Evolutionary conservation across 176 grass and related monocot species (phyloP), one percentile per base, ranked within the genome.

Genomic region (maize (Zea mays)): DNA sequence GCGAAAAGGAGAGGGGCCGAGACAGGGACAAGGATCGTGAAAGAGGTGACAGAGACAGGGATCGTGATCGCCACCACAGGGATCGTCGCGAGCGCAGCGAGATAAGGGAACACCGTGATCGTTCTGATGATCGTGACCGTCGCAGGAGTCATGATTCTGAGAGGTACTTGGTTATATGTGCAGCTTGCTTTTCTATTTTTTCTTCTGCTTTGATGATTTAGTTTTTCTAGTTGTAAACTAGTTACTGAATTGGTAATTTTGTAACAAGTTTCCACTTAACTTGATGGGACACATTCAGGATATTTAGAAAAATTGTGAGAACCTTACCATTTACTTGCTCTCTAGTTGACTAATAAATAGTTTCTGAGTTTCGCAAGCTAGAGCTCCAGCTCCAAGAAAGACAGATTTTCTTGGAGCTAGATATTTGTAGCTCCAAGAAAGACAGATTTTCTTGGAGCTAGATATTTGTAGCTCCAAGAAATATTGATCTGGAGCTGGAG

Each of bases 1-100:
- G 74, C 8, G 91, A 92, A 0, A 87, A 82, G 46, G 90, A 87
- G 20, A 83, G 71, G 48, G 88, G 84, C 10, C 50, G 80, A 5
- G 93, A 93, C 9, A 87, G 51, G 43, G 86, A 88, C 3, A 82
- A 38, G 48, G 87, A 92, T 9, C 82, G 82, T 51, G 82, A 85
- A 38, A 58, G 85, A 16, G 81, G 73, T 67, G 84, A 89, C 52
- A 75, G 39, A 4, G 91, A 39, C 38, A 39, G 38, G 38, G 38
- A 88, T 16, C 81, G 77, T 19, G 88, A 89, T 67, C 88, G 84
- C 16, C 90, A 91, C 78, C 88, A 91, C 67, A 94, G 95, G 81
- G 94, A 93, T 5, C 84, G 93, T 76, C 75, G 77, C 4, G 95
- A 98, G 61, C 86, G 90, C 85, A 87, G 86, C 50, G 90, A 92